phyloP scores from a whole-genome alignment of 306 rosid species.

The Medicago ruthenica region DNA sequence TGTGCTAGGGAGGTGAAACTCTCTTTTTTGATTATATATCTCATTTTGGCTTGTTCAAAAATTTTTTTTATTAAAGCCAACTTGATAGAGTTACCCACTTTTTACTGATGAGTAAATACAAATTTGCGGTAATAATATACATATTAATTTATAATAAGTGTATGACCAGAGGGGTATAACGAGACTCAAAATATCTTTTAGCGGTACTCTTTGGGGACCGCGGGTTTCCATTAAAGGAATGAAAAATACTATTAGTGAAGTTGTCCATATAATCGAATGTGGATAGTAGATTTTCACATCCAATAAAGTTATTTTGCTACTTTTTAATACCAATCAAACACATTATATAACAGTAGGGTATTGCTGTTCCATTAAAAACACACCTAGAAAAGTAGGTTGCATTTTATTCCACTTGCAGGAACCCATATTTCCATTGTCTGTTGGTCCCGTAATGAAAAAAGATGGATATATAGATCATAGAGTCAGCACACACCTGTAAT shows the following conservation, averaged over 20 bases:
- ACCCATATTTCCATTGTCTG: conserved; percentile 39
- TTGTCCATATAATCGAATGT: conserved; percentile 14
- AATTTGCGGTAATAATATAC: no score
- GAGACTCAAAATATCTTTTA: neutral
- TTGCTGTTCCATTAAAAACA: conserved; percentile 40
- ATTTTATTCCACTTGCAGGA: conserved; percentile 39
- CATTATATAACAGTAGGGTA: conserved; percentile 36
- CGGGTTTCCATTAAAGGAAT: conserved; percentile 38
- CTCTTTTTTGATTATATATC: no score
- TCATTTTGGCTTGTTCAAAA: no score
- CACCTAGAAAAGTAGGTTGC: conserved; percentile 36
- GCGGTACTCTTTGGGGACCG: conserved; percentile 33
- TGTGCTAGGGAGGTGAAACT: no score
- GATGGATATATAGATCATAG: neutral
- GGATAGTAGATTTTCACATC: conserved; percentile 40
- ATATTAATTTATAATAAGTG: no score
- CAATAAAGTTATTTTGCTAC: conserved; percentile 39
- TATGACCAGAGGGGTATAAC: no score
- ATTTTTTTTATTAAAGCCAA: no score
- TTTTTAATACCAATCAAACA: conserved; percentile 34
- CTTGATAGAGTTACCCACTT: no score
- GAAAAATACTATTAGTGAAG: neutral
- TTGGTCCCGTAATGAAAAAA: conserved; percentile 46
- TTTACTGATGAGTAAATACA: no score
- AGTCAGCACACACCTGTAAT: conserved; percentile 37